Base-by-base conservation (phyloP, 306 rosid species). In the Trifolium fragiferum region DNA sequence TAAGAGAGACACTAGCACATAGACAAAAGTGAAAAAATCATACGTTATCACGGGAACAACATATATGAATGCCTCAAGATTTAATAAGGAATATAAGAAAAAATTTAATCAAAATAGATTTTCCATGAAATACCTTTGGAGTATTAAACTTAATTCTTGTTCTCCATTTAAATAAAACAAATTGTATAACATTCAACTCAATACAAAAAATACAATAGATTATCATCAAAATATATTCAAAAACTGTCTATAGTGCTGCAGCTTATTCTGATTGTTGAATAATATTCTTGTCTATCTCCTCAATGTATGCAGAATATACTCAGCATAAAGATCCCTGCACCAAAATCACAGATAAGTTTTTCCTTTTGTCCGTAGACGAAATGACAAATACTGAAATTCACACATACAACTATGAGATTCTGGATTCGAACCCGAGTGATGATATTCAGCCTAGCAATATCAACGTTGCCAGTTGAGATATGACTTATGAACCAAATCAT, bases 241-340 rank as follows among this genome's bases (percentile, higher is more conserved):
- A 33, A 43, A 51, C 32, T 40, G 35, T 62, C 14, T 47, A 23
- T 15, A 64, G 16, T 51, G 72, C 10, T 44, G 72, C 16, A 59
- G 46, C 80, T 86, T 84, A 80, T 82, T 85, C 38, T 73, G 70
- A 66, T 37, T 46, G 32, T 50, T 58, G 57, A 7, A 69, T 21
- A 16, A 78, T 44, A 69, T 69, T 64, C 12, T 73, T 21, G 78
- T 78, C 76, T 90, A 94, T 78, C 91, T 80, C 92, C 94, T 91
- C 90, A 91, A 82, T 61, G 89, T 90, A 70, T 83, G 94, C 75
- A 94, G 59, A 77, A 94, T 84, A 83, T 94, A 94, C 86, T 94
- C 98, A 1, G 88, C 91, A 74, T 91, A 93, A 35, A 93, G 98
- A 81, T 94, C 96, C 98, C 98, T 94, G 91, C 89, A 88, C 58